A percentile compares a stretch with the other conserved stretches of the same genome.
phyloP scores from a whole-genome alignment of 768 basidiomycete species.

The Mycena filopes region DNA sequence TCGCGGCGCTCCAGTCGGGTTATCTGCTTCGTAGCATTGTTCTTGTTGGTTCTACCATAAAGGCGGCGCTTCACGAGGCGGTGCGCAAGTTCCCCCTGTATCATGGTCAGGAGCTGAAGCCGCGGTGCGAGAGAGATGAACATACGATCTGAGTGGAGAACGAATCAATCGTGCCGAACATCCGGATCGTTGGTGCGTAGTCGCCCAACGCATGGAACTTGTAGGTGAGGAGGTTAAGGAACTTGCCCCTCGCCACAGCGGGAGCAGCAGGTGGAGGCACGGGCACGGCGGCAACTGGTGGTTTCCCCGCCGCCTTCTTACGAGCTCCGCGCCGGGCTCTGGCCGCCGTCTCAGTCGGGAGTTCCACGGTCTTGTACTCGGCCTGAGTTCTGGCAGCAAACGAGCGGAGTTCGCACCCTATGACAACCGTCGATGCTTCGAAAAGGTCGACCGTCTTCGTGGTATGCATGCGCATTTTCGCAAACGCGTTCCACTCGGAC shows the following conservation, averaged over 20 bases:
- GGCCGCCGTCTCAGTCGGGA: slow-evolving; percentile 39
- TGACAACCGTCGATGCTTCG: slow-evolving; percentile 18
- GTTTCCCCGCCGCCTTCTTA: slow-evolving; percentile 8
- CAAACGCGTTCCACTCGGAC: slow-evolving; percentile 36
- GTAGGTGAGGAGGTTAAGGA: slow-evolving; percentile 38
- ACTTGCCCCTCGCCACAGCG: slow-evolving; percentile 16
- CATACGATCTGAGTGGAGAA: slow-evolving; percentile 46
- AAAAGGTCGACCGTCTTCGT: slow-evolving; percentile 26
- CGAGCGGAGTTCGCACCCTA: slow-evolving; percentile 5
- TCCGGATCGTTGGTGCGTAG: slow-evolving; percentile 35
- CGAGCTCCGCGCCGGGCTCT: slow-evolving; percentile 33
- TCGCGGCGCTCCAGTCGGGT: slow-evolving; percentile 32
- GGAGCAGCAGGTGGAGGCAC: slow-evolving; percentile 20
- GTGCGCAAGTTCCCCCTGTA: slow-evolving; percentile 53
- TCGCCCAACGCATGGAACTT: slow-evolving; percentile 45
- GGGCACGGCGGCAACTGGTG: background rate
- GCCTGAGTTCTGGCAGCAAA: slow-evolving; percentile 2
- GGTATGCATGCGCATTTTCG: slow-evolving; percentile 36
- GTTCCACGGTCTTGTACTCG: slow-evolving; percentile 31
- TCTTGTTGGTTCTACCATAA: slow-evolving; percentile 48
- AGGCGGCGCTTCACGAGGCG: slow-evolving; percentile 43
- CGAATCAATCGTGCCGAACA: slow-evolving; percentile 44
- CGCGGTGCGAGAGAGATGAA: background rate
- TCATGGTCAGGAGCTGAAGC: background rate
- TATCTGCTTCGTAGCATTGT: slow-evolving; percentile 38